Conservation (phyloP, 768 basidiomycete genomes). For the Guyanaporus albipodus region DNA sequence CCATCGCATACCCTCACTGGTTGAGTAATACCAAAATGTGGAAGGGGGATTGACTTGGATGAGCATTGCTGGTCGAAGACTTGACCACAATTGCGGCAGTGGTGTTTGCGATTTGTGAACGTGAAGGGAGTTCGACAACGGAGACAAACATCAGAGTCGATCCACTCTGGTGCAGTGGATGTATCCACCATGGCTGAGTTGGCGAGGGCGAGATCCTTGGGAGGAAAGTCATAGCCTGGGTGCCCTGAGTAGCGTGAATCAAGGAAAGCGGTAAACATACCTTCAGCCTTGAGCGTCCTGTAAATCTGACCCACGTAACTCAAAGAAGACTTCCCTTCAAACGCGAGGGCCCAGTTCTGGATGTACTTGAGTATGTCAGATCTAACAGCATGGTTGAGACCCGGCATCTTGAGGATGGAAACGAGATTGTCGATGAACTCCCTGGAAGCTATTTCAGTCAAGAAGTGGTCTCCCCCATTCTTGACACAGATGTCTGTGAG, state of each 20-base stretch:
- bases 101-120: constrained; percentile 96
- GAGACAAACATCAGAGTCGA: constrained; percentile 92
- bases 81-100: constrained; percentile 96
- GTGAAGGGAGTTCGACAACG: constrained; percentile 88
- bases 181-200: constrained; percentile 89
- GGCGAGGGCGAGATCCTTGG: constrained; percentile 63
- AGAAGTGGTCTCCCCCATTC: constrained; percentile 93
- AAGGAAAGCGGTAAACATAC: constrained; percentile 37
- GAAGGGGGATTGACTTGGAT: constrained; percentile 75
- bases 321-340: constrained; percentile 74
- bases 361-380: constrained; percentile 68
- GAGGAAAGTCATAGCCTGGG: constrained; percentile 80
- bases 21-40: constrained; percentile 90
- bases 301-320: constrained; percentile 79
- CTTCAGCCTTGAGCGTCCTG: constrained; percentile 69
- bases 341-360: constrained; percentile 94
- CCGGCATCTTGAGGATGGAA: constrained; percentile 77
- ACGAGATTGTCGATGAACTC: constrained; percentile 95
- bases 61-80: constrained; percentile 96
- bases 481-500: constrained; percentile 91
- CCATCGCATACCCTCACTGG: constrained; percentile 92
- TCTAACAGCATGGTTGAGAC: constrained; percentile 79
- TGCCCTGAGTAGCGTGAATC: neutral
- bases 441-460: constrained; percentile 76
- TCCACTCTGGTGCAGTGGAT: constrained; percentile 92